phyloP scores from a whole-genome alignment of 345 rosid species.

The Eucalyptus regnans region DNA sequence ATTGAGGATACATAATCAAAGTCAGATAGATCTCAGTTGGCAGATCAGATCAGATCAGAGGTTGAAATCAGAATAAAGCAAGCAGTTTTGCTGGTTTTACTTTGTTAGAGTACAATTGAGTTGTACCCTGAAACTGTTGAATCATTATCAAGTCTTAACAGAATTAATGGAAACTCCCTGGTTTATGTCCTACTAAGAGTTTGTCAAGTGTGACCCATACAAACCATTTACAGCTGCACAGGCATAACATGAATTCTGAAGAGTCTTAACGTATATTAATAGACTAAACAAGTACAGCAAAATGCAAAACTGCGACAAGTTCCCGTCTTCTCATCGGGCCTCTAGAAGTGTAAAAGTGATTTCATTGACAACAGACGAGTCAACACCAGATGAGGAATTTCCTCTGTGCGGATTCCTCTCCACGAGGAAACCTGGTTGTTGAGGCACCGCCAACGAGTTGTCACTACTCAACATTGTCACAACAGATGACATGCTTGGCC shows the following conservation, averaged over 20 bases:
- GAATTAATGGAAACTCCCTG: neutral
- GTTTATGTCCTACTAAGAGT: neutral
- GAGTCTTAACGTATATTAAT: neutral
- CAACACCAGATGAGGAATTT: constrained; percentile 8
- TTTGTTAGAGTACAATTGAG: neutral
- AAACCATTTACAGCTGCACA: neutral
- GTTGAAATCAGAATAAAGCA: neutral
- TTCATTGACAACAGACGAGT: constrained; percentile 9
- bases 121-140: neutral
- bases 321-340: neutral
- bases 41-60: neutral
- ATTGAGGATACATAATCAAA: neutral
- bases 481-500: constrained; percentile 18
- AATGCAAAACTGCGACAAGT: neutral
- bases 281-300: neutral
- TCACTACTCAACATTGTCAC: constrained; percentile 24
- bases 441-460: constrained; percentile 12
- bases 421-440: constrained; percentile 13
- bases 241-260: neutral
- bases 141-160: neutral
- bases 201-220: neutral
- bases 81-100: neutral
- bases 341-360: constrained; percentile 14
- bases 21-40: neutral
- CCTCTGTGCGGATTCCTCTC: constrained; percentile 8